A percentile compares a stretch with the other conserved stretches of the same genome.
Conservation (phyloP, 345 rosid genomes). For the Arabis hirsuta region DNA sequence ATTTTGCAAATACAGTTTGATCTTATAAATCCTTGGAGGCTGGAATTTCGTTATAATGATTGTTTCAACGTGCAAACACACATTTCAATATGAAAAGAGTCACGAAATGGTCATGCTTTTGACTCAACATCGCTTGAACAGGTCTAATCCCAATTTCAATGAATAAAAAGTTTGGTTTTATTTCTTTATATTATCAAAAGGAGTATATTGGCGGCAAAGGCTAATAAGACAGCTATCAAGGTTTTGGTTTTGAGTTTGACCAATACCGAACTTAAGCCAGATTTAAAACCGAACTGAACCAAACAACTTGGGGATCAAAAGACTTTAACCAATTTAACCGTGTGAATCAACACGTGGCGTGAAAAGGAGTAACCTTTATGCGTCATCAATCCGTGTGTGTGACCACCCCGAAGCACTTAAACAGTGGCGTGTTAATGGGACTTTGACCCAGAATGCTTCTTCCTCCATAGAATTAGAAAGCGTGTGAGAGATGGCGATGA, state of each 20-base stretch:
- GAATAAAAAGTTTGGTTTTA: background rate
- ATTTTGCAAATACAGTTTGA: background rate
- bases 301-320: background rate
- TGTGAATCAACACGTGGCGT: constrained; percentile 26
- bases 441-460: background rate
- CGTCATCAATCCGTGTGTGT: constrained; percentile 10
- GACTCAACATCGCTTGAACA: constrained; percentile 31
- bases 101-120: constrained; percentile 39
- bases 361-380: constrained; percentile 5
- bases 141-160: background rate
- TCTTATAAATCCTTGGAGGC: constrained; percentile 21
- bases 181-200: constrained; percentile 23
- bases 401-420: constrained; percentile 7
- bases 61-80: constrained; percentile 41
- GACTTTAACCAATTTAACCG: background rate
- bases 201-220: constrained; percentile 34
- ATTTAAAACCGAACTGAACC: constrained; percentile 21
- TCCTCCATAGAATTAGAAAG: constrained; percentile 27
- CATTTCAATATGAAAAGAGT: constrained; percentile 27
- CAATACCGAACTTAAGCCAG: constrained; percentile 10
- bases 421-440: constrained; percentile 14
- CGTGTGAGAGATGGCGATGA: constrained; percentile 37
- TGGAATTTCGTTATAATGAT: constrained; percentile 32
- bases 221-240: background rate
- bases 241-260: too few relatives aligned